These are phyloP conservation scores for Pseudogymnoascus sp. DNA, from an alignment of 2,329 filamentous ascomycete species.

Conservation along the genomic window DNA sequence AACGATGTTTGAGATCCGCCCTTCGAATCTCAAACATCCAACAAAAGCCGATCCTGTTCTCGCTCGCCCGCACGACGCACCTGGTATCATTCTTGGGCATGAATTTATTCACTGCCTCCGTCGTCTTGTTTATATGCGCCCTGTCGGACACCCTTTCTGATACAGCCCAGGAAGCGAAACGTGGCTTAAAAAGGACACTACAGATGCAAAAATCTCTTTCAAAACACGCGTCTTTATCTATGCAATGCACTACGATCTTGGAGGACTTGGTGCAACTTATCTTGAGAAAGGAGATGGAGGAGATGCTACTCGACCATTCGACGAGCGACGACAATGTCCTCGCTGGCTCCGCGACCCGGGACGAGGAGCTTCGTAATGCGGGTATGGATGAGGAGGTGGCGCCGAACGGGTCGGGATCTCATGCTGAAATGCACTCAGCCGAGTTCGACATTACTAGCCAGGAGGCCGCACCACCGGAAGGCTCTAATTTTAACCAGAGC, in stretches of 20 bases:
- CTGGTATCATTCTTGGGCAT: constrained; percentile 38
- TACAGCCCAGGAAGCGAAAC: constrained; percentile 35
- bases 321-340: not conserved
- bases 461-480: not conserved
- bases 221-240: constrained; percentile 29
- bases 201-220: constrained; percentile 33
- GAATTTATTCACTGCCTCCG: constrained; percentile 38
- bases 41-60: constrained; percentile 28
- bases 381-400: not conserved
- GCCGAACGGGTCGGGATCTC: not conserved
- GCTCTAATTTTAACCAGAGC: not conserved
- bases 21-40: constrained; percentile 34
- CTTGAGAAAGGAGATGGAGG: constrained; percentile 15
- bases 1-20: constrained; percentile 33
- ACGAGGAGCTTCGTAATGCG: not conserved
- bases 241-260: constrained; percentile 27
- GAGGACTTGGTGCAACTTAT: constrained; percentile 19
- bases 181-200: constrained; percentile 36
- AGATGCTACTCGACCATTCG: constrained; percentile 3
- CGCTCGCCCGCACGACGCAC: constrained; percentile 36
- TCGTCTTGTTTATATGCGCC: constrained; percentile 36
- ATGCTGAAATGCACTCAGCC: not conserved
- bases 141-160: constrained; percentile 37
- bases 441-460: not conserved
- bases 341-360: not conserved